Evolutionary conservation across 352 stramenopile genomes (phyloP).

Genomic region (Lagenidium giganteum): DNA sequence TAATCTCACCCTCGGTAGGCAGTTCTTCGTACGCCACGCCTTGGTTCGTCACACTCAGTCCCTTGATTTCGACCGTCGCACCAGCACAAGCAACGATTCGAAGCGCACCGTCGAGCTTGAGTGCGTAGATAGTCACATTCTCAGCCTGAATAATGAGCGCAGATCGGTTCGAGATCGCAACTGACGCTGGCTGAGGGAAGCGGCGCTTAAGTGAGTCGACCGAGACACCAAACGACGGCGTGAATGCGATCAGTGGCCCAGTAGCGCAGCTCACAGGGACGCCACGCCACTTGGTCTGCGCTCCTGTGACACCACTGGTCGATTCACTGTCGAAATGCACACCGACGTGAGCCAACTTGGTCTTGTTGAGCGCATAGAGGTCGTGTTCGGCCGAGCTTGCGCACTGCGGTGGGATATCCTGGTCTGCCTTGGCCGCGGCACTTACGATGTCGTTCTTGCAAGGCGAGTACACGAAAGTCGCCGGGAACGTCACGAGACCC

Average conservation of each 20-base stretch:
- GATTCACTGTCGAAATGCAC: neutral
- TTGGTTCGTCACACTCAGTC: conserved; percentile 37
- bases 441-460: conserved; percentile 69
- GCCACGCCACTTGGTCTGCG: conserved; percentile 30
- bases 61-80: conserved; percentile 34
- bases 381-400: conserved; percentile 64
- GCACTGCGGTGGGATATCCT: conserved; percentile 59
- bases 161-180: conserved; percentile 44
- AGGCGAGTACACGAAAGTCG: conserved; percentile 60
- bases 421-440: conserved; percentile 36
- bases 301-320: conserved; percentile 4
- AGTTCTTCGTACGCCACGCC: conserved; percentile 37
- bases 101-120: conserved; percentile 47
- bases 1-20: conserved; percentile 4
- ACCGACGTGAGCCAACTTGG: conserved; percentile 26
- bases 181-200: conserved; percentile 3
- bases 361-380: conserved; percentile 39
- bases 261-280: conserved; percentile 27
- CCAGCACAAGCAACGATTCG: conserved; percentile 35
- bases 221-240: conserved; percentile 18
- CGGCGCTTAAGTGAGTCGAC: neutral
- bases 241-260: conserved; percentile 43
- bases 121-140: conserved; percentile 30
- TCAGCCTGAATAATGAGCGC: conserved; percentile 46
- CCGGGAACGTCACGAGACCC: conserved; percentile 49